phyloP scores from a whole-genome alignment of 176 grass and related monocot genomes.

The Avena insularis region DNA sequence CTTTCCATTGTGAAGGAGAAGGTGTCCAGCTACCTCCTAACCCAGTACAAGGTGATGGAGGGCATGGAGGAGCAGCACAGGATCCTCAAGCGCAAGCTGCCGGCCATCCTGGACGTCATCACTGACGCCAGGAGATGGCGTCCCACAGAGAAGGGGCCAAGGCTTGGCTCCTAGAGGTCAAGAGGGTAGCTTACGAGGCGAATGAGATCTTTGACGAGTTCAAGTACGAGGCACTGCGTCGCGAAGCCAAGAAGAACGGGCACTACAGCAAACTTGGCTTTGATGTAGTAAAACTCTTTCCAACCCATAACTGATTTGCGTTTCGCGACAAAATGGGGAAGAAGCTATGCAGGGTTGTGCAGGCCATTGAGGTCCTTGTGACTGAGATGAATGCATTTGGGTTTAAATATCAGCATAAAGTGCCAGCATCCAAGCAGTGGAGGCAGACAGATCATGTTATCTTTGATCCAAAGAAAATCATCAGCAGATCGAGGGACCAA shows the following conservation, averaged over 20 bases:
- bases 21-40: not conserved
- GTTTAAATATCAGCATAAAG: slow-evolving; percentile 1
- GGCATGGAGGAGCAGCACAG: slow-evolving; percentile 11
- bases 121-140: not conserved
- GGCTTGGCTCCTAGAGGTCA: slow-evolving; percentile 6
- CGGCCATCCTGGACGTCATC: not conserved
- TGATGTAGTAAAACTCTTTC: not conserved
- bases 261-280: not conserved
- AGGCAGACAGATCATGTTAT: not conserved
- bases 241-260: not conserved
- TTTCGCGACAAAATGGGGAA: not conserved
- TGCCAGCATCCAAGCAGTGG: not conserved
- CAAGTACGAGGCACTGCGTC: not conserved
- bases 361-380: slow-evolving; percentile 13
- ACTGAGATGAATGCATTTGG: not conserved
- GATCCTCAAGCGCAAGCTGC: not conserved
- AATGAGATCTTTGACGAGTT: not conserved
- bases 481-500: not conserved
- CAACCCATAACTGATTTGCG: not conserved
- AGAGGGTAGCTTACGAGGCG: not conserved
- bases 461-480: not conserved
- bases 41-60: not conserved
- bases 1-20: not conserved
- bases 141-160: not conserved
- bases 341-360: not conserved